A percentile compares a stretch with the other conserved stretches of the same genome.
Evolutionary conservation across 2,329 filamentous ascomycete genomes (phyloP).

Genomic region (Xylariales sp.): DNA sequence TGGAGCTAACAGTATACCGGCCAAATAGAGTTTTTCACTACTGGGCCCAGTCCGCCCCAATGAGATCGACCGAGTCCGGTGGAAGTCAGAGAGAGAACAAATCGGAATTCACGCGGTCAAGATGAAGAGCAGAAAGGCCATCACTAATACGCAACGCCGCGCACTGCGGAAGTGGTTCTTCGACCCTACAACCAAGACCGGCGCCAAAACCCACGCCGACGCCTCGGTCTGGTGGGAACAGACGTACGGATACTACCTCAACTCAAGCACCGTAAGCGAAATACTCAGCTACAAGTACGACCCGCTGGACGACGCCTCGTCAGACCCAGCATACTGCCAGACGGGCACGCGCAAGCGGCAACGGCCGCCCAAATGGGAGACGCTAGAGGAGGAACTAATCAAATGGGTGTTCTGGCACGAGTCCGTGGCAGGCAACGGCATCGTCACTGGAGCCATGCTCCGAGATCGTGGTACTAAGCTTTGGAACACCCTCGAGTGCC

Average conservation of each 20-base stretch:
- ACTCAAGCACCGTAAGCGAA: constrained; percentile 11
- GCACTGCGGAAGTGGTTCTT: constrained; percentile 11
- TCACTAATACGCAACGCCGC: constrained; percentile 10
- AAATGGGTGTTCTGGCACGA: constrained; percentile 12
- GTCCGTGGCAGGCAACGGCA: constrained; percentile 8
- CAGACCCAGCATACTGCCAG: constrained; percentile 10
- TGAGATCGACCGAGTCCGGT: not conserved
- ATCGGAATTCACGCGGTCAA: not conserved
- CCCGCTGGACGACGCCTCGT: constrained; percentile 5
- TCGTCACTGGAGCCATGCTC: constrained; percentile 10
- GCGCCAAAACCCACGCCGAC: constrained; percentile 10
- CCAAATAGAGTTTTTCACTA: not conserved
- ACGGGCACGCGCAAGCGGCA: constrained; percentile 11
- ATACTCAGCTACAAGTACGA: constrained; percentile 12
- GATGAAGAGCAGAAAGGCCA: constrained; percentile 11
- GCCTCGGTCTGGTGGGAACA: constrained; percentile 11
- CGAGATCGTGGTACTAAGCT: constrained; percentile 8
- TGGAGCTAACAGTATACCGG: constrained; percentile 1
- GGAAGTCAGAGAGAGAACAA: not conserved
- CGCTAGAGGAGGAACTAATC: constrained; percentile 11
- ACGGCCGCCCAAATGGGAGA: constrained; percentile 11
- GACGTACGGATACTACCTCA: constrained; percentile 11
- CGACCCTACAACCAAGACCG: constrained; percentile 9
- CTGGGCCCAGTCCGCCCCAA: not conserved
- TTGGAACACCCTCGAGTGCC: constrained; percentile 11